Percentiles rank a stretch among this genome's conserved stretches.
These are phyloP conservation scores for Leccinum fibrillosum DNA, from an alignment of 768 basidiomycete species.

Conservation along the genomic window DNA sequence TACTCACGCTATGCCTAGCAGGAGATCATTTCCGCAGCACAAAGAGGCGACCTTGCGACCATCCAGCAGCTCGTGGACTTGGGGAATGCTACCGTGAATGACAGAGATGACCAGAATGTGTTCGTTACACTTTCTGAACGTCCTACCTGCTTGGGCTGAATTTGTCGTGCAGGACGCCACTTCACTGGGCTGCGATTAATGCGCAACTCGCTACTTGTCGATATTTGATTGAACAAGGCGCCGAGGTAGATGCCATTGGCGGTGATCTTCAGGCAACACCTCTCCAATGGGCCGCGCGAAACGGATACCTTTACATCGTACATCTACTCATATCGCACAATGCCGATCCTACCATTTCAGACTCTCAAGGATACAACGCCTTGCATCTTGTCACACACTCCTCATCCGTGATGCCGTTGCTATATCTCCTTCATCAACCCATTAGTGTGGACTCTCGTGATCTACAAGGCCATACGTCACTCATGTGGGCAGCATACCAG, in stretches of 20 bases:
- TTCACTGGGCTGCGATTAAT: slow-evolving; percentile 99
- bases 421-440: slow-evolving; percentile 91
- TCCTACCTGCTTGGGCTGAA: slow-evolving; percentile 5
- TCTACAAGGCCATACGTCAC: slow-evolving; percentile 85
- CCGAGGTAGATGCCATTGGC: slow-evolving; percentile 90
- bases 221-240: slow-evolving; percentile 86
- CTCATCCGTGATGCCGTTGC: slow-evolving; percentile 88
- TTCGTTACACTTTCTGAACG: slow-evolving; percentile 13
- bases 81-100: slow-evolving; percentile 66
- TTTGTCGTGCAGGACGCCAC: slow-evolving; percentile 51
- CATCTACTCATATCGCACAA: slow-evolving; percentile 87
- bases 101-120: slow-evolving; percentile 87
- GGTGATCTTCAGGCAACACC: slow-evolving; percentile 94
- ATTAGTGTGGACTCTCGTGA: slow-evolving; percentile 90
- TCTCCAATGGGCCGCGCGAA: slow-evolving; percentile 97
- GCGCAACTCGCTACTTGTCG: slow-evolving; percentile 88
- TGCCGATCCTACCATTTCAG: slow-evolving; percentile 88
- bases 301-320: slow-evolving; percentile 94
- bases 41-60: slow-evolving; percentile 73
- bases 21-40: slow-evolving; percentile 81
- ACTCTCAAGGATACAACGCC: slow-evolving; percentile 95
- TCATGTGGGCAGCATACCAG: slow-evolving; percentile 99
- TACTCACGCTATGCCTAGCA: slow-evolving; percentile 24
- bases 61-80: slow-evolving; percentile 68
- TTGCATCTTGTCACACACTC: slow-evolving; percentile 95